Conservation (phyloP, 2,329 filamentous ascomycete genomes). For the Aspergillus vadensis region DNA sequence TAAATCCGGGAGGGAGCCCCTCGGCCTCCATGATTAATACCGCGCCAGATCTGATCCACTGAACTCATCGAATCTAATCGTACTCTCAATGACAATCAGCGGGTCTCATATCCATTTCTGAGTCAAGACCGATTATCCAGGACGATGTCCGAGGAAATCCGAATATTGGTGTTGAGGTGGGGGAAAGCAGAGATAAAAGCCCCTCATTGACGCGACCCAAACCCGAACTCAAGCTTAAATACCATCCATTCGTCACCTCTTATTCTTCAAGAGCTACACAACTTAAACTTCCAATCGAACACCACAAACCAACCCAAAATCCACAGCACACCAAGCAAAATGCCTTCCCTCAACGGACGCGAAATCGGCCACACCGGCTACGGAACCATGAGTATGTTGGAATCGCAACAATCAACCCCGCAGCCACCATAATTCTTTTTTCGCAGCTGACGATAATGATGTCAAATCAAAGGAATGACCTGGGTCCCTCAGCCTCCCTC, state of each 20-base stretch:
- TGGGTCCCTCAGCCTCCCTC: constrained; percentile 34
- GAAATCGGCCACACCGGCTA: constrained; percentile 55
- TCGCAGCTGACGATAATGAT: background rate
- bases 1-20: background rate
- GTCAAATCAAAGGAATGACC: constrained; percentile 35
- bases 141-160: background rate
- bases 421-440: background rate
- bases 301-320: background rate
- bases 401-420: background rate
- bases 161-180: background rate
- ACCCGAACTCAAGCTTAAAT: too few species aligned
- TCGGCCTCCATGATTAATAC: background rate
- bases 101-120: background rate
- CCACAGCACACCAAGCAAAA: constrained; percentile 14
- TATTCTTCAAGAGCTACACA: background rate
- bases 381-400: constrained; percentile 56
- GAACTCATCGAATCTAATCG: background rate
- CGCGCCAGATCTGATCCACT: background rate
- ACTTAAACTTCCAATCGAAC: background rate
- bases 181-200: background rate
- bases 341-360: constrained; percentile 35
- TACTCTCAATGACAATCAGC: background rate
- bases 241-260: too few species aligned
- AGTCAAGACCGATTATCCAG: background rate
- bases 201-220: background rate